These are phyloP conservation scores for Nicotiana rustica DNA, from an alignment of 305 asterid genomes.

Conservation along the genomic window DNA sequence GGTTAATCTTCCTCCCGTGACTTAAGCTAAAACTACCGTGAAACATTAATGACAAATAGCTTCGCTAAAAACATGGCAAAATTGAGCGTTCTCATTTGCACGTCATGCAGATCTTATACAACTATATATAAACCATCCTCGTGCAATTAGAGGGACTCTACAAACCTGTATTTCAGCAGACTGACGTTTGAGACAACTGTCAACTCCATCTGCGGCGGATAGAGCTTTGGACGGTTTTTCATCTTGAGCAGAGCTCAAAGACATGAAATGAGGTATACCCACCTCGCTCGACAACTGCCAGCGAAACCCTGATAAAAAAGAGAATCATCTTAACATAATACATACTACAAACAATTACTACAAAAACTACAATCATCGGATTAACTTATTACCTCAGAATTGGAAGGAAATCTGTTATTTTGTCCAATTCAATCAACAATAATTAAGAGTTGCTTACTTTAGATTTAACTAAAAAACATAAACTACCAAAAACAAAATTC, in stretches of 20 bases:
- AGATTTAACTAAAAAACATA: background rate
- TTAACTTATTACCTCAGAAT: background rate
- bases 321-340: constrained; percentile 16
- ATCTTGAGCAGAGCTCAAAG: constrained; percentile 55
- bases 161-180: constrained; percentile 48
- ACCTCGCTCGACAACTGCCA: constrained; percentile 59
- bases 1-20: background rate
- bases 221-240: constrained; percentile 51
- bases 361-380: background rate
- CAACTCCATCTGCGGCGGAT: constrained; percentile 43
- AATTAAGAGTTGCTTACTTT: background rate
- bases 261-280: constrained; percentile 58
- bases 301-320: constrained; percentile 51
- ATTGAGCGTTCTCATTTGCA: background rate
- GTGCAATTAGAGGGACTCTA: background rate
- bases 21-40: background rate
- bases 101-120: background rate
- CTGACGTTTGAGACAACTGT: constrained; percentile 39
- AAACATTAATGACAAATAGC: background rate
- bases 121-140: background rate
- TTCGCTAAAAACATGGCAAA: background rate
- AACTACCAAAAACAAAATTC: background rate
- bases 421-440: background rate
- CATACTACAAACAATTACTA: background rate
- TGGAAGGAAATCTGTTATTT: background rate